A percentile compares a stretch with the other conserved stretches of the same genome.
Conservation (phyloP, 257 asterid species). For the Voacanga thouarsii region DNA sequence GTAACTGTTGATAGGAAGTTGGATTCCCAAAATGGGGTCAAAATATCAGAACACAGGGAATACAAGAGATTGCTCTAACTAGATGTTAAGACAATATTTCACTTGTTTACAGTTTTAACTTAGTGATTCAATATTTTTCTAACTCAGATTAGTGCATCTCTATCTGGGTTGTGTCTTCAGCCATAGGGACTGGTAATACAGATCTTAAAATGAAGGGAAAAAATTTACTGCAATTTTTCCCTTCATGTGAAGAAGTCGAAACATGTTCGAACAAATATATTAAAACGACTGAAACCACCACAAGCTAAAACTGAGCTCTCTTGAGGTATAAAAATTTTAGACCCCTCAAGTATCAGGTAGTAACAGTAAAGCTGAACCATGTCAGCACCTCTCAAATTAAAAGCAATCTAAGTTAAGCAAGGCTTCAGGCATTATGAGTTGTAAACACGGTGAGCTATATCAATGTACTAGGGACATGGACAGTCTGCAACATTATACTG, state of each 20-base stretch:
- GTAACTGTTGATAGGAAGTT: background rate
- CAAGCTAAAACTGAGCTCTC: background rate
- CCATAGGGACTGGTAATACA: background rate
- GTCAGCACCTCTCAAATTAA: background rate
- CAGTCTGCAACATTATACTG: background rate
- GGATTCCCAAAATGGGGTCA: background rate
- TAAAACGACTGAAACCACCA: background rate
- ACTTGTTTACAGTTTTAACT: background rate
- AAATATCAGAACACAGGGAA: background rate
- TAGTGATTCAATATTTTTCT: background rate
- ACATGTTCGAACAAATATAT: background rate
- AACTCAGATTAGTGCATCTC: background rate
- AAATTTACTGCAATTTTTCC: background rate
- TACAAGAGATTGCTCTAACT: background rate
- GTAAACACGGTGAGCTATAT: background rate
- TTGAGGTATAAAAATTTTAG: background rate
- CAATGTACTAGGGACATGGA: background rate
- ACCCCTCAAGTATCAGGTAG: background rate
- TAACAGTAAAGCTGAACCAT: background rate
- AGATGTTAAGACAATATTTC: background rate
- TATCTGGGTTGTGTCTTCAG: background rate
- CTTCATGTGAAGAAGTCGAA: background rate
- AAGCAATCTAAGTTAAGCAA: background rate
- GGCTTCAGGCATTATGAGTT: background rate
- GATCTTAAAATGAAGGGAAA: background rate